Percentiles rank a stretch among this genome's conserved stretches.
These are phyloP conservation scores for Cordia subcordata DNA, from an alignment of 257 asterid genomes.

Conservation along the genomic window DNA sequence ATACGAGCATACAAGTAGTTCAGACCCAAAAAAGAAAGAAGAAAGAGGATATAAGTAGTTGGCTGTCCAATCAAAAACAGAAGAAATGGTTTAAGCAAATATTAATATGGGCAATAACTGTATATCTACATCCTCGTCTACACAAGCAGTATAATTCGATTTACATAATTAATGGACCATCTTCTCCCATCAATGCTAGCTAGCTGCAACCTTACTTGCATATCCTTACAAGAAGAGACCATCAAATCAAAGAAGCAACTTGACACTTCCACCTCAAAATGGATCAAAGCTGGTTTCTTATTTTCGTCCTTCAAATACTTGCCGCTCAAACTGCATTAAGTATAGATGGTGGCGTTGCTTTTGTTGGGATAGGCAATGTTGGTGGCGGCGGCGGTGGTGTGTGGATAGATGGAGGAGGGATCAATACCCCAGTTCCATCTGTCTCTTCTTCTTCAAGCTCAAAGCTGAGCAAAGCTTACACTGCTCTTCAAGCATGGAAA, in stretches of 20 bases:
- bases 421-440: constrained; percentile 24
- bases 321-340: constrained; percentile 26
- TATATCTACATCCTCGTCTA: background rate
- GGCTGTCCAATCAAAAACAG: too few relatives aligned
- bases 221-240: constrained; percentile 30
- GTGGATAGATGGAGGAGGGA: constrained; percentile 37
- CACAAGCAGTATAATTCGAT: constrained; percentile 4
- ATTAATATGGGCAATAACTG: background rate
- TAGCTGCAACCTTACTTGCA: constrained; percentile 34
- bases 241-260: constrained; percentile 14
- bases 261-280: constrained; percentile 25
- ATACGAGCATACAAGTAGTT: too few relatives aligned
- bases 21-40: too few relatives aligned
- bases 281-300: constrained; percentile 23
- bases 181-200: constrained; percentile 49
- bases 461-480: constrained; percentile 33
- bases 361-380: background rate
- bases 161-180: constrained; percentile 13
- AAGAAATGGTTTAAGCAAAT: too few relatives aligned
- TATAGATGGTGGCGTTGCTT: constrained; percentile 39
- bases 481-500: constrained; percentile 90
- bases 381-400: constrained; percentile 35
- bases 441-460: constrained; percentile 16
- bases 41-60: too few relatives aligned
- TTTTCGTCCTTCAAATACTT: constrained; percentile 30